Base-by-base conservation (phyloP, 2,329 filamentous ascomycete genomes). In the Aspergillus aculeatus region DNA sequence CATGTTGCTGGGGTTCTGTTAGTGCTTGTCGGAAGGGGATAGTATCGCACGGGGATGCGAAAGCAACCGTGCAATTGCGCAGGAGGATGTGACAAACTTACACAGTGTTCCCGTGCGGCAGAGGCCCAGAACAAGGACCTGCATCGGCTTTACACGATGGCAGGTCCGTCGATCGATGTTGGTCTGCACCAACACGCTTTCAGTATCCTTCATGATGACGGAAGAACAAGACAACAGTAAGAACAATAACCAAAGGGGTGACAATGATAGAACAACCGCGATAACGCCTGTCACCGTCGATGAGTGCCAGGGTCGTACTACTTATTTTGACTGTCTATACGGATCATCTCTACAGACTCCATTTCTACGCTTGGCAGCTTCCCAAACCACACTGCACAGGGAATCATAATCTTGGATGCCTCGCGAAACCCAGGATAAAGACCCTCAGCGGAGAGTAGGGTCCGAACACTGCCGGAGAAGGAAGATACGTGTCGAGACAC, bases 31-130 rank as follows among this genome's bases (percentile, higher is more conserved):
- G 32, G 4, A 1, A 16, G 32, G 32, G 32, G 12, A 35, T 16
- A 35, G 14, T 35, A 12, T 35, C 32, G 32, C 14, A 29, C 2
- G 26, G 7, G 26, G 2, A 3, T 29, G 26, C 26, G 26, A 29
- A 29, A 29, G 26, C 5, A 35, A 16, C 32, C 12, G 11, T 16
- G 32, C 32, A 6, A 12, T 12, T n/a, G 21, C 10, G 19, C 10
- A 6, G 31, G 21, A 19, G 24, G 52, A 5, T 29, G 47, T 11
- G 12, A 10, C 32, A 19, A 3, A 58, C 61, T 41, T 47, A 62
- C 61, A 68, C 23, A 66, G 55, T n/a, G 67, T 69, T 26, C 65
- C 67, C 5, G 62, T 65, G 14, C 67, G 60, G 26, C 64, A 65
- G 7, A 67, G 54, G 12, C 65, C 67, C 10, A 68, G 51, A 31